Percentiles rank a stretch among this genome's conserved stretches.
These are phyloP conservation scores for Vigna reflexopilosa DNA, from an alignment of 306 rosid species.

Conservation along the genomic window DNA sequence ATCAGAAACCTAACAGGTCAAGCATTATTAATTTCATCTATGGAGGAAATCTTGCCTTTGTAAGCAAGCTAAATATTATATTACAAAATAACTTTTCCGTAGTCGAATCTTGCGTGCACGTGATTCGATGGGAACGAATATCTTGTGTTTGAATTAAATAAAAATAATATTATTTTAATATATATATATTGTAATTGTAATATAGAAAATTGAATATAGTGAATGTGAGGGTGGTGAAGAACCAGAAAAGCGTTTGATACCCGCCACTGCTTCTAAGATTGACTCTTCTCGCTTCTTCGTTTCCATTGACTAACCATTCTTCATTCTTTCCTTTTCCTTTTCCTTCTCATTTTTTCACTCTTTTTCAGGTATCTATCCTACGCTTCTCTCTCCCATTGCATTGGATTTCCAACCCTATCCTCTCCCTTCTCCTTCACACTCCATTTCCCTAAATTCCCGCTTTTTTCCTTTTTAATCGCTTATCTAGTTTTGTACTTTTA, in stretches of 20 bases:
- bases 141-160: too few relatives aligned
- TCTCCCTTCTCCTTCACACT: neutral
- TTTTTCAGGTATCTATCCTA: neutral
- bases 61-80: too few relatives aligned
- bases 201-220: constrained; percentile 9
- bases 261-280: constrained; percentile 14
- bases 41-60: neutral
- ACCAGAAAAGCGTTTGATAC: neutral
- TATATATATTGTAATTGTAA: neutral
- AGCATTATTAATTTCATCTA: neutral
- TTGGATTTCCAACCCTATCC: neutral
- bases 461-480: constrained; percentile 9
- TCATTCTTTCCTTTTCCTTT: neutral
- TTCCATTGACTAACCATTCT: neutral
- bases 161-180: too few relatives aligned
- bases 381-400: neutral
- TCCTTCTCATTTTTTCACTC: constrained; percentile 12
- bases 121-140: too few relatives aligned
- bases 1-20: neutral
- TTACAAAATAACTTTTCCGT: too few relatives aligned
- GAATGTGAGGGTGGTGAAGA: neutral
- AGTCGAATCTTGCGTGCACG: too few relatives aligned
- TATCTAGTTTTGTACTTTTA: neutral
- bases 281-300: neutral
- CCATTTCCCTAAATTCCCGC: constrained; percentile 25